Conservation (phyloP, 441 rosid species). For the Biscutella laevigata region DNA sequence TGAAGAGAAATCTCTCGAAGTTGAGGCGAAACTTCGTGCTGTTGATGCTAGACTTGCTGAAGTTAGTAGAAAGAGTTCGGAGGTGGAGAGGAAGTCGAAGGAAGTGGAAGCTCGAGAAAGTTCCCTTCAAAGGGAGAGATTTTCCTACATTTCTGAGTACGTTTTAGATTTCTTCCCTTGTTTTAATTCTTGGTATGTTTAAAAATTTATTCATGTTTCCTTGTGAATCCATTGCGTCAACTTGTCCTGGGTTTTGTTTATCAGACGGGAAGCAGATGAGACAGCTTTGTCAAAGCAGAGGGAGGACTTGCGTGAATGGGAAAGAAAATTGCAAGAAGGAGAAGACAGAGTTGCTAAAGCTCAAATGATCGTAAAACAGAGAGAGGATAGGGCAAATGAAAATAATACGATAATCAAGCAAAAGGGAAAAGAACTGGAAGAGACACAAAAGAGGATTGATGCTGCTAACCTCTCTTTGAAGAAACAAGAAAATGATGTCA, state of each 20-base stretch:
- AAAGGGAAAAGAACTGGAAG: conserved; percentile 80
- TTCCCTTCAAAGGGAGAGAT: conserved; percentile 60
- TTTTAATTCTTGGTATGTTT: neutral
- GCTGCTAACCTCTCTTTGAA: conserved; percentile 47
- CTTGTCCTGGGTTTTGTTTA: neutral
- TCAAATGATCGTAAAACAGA: conserved; percentile 66
- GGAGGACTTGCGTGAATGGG: conserved; percentile 94
- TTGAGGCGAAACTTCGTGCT: conserved; percentile 70
- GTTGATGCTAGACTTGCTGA: conserved; percentile 94
- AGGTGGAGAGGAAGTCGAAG: conserved; percentile 63
- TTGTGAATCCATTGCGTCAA: conserved; percentile 1
- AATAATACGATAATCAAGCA: conserved; percentile 55
- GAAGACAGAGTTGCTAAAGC: conserved; percentile 80
- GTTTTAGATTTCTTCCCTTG: conserved; percentile 16
- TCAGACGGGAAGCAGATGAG: conserved; percentile 75
- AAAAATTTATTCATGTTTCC: neutral
- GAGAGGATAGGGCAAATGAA: conserved; percentile 91
- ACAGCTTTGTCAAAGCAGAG: conserved; percentile 64
- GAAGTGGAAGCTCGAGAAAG: conserved; percentile 74
- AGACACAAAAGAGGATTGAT: conserved; percentile 61
- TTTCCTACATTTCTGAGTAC: conserved; percentile 75
- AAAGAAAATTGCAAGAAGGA: conserved; percentile 69
- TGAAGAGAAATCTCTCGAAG: conserved; percentile 79
- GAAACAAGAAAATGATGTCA: conserved; percentile 61
- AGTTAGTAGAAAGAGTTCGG: conserved; percentile 76